A percentile compares a stretch with the other conserved stretches of the same genome.
These are phyloP conservation scores for Aspergillus fumigatiaffinis DNA, from an alignment of 2,329 filamentous ascomycete species.

Conservation along the genomic window DNA sequence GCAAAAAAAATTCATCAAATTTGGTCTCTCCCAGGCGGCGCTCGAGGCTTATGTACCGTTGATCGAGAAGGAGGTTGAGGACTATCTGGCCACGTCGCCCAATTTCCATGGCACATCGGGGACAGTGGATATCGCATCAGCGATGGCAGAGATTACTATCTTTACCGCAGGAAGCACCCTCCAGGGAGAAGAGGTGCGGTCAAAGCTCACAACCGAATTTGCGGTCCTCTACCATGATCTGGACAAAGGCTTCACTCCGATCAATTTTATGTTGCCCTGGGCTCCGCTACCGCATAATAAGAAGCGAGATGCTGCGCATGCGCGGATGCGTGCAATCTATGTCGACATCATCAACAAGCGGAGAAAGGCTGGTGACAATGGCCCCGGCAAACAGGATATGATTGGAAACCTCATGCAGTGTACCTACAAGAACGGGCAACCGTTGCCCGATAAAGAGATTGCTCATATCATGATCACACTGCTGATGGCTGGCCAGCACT, in stretches of 20 bases:
- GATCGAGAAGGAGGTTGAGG: conserved; percentile 64
- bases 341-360: conserved; percentile 65
- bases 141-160: conserved; percentile 73
- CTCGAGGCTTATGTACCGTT: conserved; percentile 71
- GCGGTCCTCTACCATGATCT: conserved; percentile 75
- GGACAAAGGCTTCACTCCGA: conserved; percentile 71
- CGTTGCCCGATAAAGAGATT: conserved; percentile 69
- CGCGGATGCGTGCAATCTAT: conserved; percentile 67
- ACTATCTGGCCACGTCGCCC: conserved; percentile 53
- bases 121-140: conserved; percentile 59
- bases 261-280: conserved; percentile 82
- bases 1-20: conserved; percentile 80
- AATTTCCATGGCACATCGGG: conserved; percentile 59
- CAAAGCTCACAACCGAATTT: conserved; percentile 66
- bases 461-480: conserved; percentile 84
- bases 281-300: conserved; percentile 72
- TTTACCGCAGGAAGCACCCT: conserved; percentile 75
- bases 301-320: conserved; percentile 65
- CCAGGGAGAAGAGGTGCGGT: conserved; percentile 72
- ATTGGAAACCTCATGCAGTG: conserved; percentile 76
- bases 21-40: conserved; percentile 57
- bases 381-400: conserved; percentile 55
- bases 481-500: conserved; percentile 80
- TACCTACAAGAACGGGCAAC: conserved; percentile 68
- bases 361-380: conserved; percentile 44